Percentiles rank a stretch among this genome's conserved stretches.
These are phyloP conservation scores for Ustilago trichophora DNA, from an alignment of 1,284 basidiomycete genomes.

Conservation along the genomic window DNA sequence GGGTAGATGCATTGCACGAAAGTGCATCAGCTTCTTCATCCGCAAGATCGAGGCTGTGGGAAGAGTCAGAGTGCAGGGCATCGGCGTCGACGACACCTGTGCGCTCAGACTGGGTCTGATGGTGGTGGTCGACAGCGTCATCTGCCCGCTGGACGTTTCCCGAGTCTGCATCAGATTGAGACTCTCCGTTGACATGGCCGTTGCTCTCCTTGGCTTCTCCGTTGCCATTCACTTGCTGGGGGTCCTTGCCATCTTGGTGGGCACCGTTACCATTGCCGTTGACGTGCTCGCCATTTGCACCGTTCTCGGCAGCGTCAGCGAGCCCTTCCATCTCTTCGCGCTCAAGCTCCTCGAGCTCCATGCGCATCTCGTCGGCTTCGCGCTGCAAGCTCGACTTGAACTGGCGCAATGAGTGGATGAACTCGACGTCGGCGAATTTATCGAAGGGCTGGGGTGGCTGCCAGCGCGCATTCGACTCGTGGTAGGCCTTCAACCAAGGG, in stretches of 20 bases:
- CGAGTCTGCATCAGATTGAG: conserved; percentile 19
- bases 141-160: conserved; percentile 54
- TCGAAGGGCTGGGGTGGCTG: conserved; percentile 51
- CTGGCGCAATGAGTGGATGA: conserved; percentile 55
- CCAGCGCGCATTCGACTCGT: conserved; percentile 57
- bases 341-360: conserved; percentile 50
- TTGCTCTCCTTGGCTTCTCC: conserved; percentile 1
- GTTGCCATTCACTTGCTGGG: not conserved
- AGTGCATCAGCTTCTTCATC: conserved; percentile 14
- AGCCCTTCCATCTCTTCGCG: conserved; percentile 42
- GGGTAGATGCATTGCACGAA: conserved; percentile 44
- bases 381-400: conserved; percentile 59
- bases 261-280: conserved; percentile 11
- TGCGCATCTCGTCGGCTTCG: conserved; percentile 58
- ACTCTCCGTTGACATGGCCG: too few species aligned
- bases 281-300: not conserved
- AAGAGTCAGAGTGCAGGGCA: conserved; percentile 17
- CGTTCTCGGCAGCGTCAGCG: conserved; percentile 3
- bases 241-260: conserved; percentile 1
- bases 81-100: conserved; percentile 33
- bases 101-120: conserved; percentile 6
- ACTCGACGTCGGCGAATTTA: conserved; percentile 62
- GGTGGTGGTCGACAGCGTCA: conserved; percentile 27
- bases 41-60: not conserved
- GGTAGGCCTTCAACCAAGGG: conserved; percentile 63